Conservation (phyloP, 2,329 filamentous ascomycete genomes). For the Ophiosphaerella narmari region DNA sequence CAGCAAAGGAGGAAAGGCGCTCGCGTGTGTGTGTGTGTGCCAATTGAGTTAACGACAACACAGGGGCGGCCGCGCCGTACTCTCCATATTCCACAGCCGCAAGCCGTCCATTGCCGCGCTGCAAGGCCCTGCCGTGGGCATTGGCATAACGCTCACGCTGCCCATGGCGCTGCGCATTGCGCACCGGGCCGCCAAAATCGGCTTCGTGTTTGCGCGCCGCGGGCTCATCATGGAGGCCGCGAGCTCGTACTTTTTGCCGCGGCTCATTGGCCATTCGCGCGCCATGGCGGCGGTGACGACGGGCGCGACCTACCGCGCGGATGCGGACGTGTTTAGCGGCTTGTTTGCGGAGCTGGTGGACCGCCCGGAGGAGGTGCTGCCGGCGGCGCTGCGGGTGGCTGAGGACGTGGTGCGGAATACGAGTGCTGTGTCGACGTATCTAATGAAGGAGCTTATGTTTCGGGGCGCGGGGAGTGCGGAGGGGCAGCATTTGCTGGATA, state of each 20-base stretch:
- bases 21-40: no score
- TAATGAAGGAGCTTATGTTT: constrained; percentile 76
- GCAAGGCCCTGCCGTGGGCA: constrained; percentile 61
- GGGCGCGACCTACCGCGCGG: constrained; percentile 61
- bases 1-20: no score
- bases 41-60: no score
- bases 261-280: constrained; percentile 67
- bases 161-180: constrained; percentile 61
- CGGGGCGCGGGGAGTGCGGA: constrained; percentile 64
- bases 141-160: constrained; percentile 64
- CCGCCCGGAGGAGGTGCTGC: constrained; percentile 63
- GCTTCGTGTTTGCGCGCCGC: constrained; percentile 73
- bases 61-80: constrained; percentile 52
- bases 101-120: constrained; percentile 62
- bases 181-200: constrained; percentile 66
- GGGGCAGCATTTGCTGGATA: constrained; percentile 72
- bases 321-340: constrained; percentile 57
- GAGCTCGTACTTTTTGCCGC: constrained; percentile 72
- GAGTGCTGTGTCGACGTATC: constrained; percentile 64
- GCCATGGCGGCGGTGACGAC: constrained; percentile 71
- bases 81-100: constrained; percentile 62
- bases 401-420: constrained; percentile 69
- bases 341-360: constrained; percentile 71
- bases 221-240: constrained; percentile 75
- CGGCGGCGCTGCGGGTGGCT: constrained; percentile 68